A percentile compares a stretch with the other conserved stretches of the same genome.
Conservation (phyloP, 352 stramenopile genomes). For the Pythium brachiatum region DNA sequence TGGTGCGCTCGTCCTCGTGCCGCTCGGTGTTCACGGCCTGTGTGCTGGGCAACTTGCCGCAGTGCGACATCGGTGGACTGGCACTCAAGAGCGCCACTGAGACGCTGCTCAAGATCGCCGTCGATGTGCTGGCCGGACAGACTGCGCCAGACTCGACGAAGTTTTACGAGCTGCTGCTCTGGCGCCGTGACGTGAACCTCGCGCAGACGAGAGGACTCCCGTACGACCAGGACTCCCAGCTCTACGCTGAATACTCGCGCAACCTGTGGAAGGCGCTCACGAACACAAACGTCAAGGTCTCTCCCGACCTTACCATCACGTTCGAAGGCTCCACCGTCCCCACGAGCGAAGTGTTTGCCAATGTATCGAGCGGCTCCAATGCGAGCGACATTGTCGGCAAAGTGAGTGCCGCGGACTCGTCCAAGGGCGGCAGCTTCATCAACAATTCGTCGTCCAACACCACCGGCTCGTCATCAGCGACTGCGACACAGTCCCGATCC, state of each 20-base stretch:
- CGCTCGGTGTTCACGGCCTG: conserved; percentile 57
- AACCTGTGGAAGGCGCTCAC: conserved; percentile 34
- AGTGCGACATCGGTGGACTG: conserved; percentile 52
- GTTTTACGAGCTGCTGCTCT: conserved; percentile 53
- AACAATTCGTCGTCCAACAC: neutral
- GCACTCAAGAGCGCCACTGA: conserved; percentile 47
- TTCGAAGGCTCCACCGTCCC: conserved; percentile 27
- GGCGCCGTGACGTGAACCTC: conserved; percentile 49
- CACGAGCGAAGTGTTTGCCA: conserved; percentile 27
- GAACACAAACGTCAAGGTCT: conserved; percentile 36
- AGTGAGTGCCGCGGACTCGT: conserved; percentile 19
- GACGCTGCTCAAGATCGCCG: conserved; percentile 59
- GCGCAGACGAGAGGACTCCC: conserved; percentile 38
- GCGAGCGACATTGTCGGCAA: conserved; percentile 23
- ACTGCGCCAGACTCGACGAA: conserved; percentile 33
- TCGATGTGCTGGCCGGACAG: conserved; percentile 40
- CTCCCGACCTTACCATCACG: conserved; percentile 42
- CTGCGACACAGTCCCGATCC: neutral
- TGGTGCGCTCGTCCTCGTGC: conserved; percentile 47
- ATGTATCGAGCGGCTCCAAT: conserved; percentile 18
- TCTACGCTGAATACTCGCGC: conserved; percentile 41
- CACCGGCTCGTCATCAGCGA: neutral
- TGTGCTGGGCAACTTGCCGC: conserved; percentile 41
- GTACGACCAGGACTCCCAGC: conserved; percentile 42
- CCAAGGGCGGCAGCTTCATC: conserved; percentile 13